These are phyloP conservation scores for Hemileccinum impolitum DNA, from an alignment of 768 basidiomycete species.

Conservation along the genomic window DNA sequence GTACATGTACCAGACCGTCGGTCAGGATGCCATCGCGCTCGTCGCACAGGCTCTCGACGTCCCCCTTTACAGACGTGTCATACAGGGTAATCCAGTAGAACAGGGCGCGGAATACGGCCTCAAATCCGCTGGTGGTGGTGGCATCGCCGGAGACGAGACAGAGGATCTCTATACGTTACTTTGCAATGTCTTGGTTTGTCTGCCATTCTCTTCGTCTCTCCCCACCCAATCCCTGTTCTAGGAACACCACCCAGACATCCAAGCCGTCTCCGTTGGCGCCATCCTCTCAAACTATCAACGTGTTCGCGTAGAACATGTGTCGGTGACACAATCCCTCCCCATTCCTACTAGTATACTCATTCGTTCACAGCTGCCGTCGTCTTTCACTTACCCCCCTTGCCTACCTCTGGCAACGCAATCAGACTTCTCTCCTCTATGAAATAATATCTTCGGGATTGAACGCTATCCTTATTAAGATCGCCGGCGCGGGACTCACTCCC, in stretches of 20 bases:
- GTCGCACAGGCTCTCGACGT: slow-evolving; percentile 83
- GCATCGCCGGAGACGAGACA: slow-evolving; percentile 85
- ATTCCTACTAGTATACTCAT: slow-evolving; percentile 5
- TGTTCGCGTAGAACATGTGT: slow-evolving; percentile 97
- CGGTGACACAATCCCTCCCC: slow-evolving; percentile 23
- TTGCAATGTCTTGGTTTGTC: slow-evolving; percentile 66
- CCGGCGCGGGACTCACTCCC: slow-evolving; percentile 82
- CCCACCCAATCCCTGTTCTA: slow-evolving; percentile 28
- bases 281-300: slow-evolving; percentile 98
- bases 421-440: slow-evolving; percentile 77
- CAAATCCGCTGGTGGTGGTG: slow-evolving; percentile 45
- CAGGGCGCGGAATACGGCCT: slow-evolving; percentile 85
- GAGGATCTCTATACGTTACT: slow-evolving; percentile 85
- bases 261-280: slow-evolving; percentile 91
- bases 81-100: slow-evolving; percentile 76
- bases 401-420: slow-evolving; percentile 94
- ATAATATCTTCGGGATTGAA: slow-evolving; percentile 82
- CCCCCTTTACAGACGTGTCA: slow-evolving; percentile 80
- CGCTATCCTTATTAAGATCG: slow-evolving; percentile 90
- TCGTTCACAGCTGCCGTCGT: slow-evolving; percentile 62
- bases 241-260: slow-evolving; percentile 74
- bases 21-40: slow-evolving; percentile 86
- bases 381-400: slow-evolving; percentile 75
- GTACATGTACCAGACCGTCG: slow-evolving; percentile 98
- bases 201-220: background rate